phyloP scores from a whole-genome alignment of 2,329 filamentous ascomycete genomes.

The Hypoxylon sp. region DNA sequence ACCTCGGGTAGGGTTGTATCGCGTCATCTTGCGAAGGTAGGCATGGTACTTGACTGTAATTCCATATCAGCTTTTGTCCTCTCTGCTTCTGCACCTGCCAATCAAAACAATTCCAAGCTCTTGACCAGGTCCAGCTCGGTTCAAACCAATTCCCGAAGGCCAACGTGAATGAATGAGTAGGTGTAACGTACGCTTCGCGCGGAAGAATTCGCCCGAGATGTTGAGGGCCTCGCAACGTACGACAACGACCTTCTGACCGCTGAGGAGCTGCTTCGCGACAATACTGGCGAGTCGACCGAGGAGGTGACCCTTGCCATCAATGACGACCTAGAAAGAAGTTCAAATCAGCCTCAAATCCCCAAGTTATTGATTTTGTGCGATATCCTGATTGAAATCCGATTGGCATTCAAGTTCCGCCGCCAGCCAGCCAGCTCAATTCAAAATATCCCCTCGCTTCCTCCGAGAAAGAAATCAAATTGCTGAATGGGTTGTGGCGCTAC shows the following conservation, averaged over 20 bases:
- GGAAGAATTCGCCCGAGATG: conserved; percentile 99
- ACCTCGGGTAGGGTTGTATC: conserved; percentile 99
- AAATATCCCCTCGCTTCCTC: background rate
- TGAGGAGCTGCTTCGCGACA: conserved; percentile 98
- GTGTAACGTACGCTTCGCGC: conserved; percentile 94
- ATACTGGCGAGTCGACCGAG: conserved; percentile 98
- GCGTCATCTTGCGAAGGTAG: conserved; percentile 99
- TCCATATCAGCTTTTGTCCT: conserved; percentile 61
- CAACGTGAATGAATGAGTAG: conserved; percentile 28
- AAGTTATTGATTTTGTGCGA: conserved; percentile 13
- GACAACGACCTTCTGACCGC: conserved; percentile 98
- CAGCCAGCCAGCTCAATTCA: conserved; percentile 9
- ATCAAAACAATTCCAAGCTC: conserved; percentile 31
- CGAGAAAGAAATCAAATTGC: conserved; percentile 3
- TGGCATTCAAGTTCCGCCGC: background rate
- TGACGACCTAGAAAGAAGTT: conserved; percentile 79
- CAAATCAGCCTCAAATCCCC: conserved; percentile 52
- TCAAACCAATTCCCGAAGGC: conserved; percentile 15
- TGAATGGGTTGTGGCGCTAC: conserved; percentile 55
- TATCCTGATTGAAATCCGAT: conserved; percentile 8
- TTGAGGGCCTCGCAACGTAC: conserved; percentile 99
- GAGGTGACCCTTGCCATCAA: conserved; percentile 99
- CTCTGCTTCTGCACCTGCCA: conserved; percentile 2
- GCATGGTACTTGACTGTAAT: conserved; percentile 98
- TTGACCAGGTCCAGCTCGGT: conserved; percentile 13